Conservation (phyloP, 2,329 filamentous ascomycete species). For the Ilyonectria mors-panacis region DNA sequence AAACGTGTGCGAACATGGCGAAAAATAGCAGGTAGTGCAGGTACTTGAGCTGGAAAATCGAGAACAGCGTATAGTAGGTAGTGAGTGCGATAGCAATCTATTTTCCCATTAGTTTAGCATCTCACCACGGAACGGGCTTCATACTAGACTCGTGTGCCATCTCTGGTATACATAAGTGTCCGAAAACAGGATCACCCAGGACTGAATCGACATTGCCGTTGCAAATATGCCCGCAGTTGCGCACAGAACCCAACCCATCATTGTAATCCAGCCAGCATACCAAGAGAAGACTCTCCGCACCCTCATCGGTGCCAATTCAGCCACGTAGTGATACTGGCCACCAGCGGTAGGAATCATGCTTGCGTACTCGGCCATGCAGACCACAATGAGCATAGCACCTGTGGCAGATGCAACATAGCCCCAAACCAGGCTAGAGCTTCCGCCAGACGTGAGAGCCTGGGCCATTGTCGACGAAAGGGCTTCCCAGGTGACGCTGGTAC, state of each 20-base stretch:
- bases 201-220: conserved; percentile 16
- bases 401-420: conserved; percentile 12
- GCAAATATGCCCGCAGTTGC: conserved; percentile 16
- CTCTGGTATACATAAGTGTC: conserved; percentile 11
- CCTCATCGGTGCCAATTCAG: not conserved
- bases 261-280: conserved; percentile 20
- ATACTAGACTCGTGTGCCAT: conserved; percentile 18
- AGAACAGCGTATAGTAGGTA: conserved; percentile 4
- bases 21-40: conserved; percentile 11
- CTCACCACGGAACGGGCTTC: not conserved
- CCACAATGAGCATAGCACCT: conserved; percentile 6
- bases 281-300: conserved; percentile 9
- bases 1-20: conserved; percentile 12
- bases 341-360: conserved; percentile 19
- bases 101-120: not conserved
- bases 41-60: conserved; percentile 6
- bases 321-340: conserved; percentile 20
- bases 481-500: conserved; percentile 29
- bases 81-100: conserved; percentile 16
- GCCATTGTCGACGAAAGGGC: conserved; percentile 20
- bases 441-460: conserved; percentile 15
- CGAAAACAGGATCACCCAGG: conserved; percentile 6
- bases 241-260: conserved; percentile 18
- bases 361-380: conserved; percentile 5
- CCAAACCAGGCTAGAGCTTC: conserved; percentile 27